Evolutionary conservation across 345 rosid genomes (phyloP), one percentile per base, ranked within the genome.

Genomic region (Eucalyptus urophylla): DNA sequence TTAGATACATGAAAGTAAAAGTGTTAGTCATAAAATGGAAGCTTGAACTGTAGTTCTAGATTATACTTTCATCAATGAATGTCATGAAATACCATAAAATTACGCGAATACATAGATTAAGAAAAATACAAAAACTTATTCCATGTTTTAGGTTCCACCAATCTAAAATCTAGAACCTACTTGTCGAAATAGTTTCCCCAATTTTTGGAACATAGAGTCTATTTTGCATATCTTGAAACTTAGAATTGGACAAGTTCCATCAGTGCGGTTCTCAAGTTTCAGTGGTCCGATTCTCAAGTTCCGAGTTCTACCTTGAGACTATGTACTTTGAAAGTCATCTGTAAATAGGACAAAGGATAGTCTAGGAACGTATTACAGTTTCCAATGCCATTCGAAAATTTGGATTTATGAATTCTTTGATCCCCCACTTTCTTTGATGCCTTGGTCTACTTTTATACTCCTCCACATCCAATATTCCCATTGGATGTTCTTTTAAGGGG

Each of bases 261-360:
- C 22, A 0, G 9, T 51, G 1, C 0, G 1, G 8, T 51, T 51
- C 4, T 51, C 22, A 51, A 0, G 21, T 51, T 16, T 8, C 0
- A 16, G 21, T 51, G 0, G 0, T 51, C 8, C 0, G 4, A 0
- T 51, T 51, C 56, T 17, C 8, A 53, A 19, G 5, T 53, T 53
- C 56, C 10, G 0, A 0, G 0, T 53, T 53, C 22, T 51, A 51
- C 0, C 21, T 53, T 19, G 56, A 53, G 0, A 53, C 0, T 0
- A 53, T 53, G 54, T 56, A 22, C 27, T 54, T 54, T 54, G 3
- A 54, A 21, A 54, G 0, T 56, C 62, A 56, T 56, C 0, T 56
- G 29, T 56, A 56, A 0, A 56, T 56, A 56, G 62, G 6, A 22
- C 12, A 9, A 22, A 22, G 11, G 27, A 56, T 56, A 24, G 27